Conservation (phyloP, 2,329 filamentous ascomycete species). For the Hypoxylon sp. region DNA sequence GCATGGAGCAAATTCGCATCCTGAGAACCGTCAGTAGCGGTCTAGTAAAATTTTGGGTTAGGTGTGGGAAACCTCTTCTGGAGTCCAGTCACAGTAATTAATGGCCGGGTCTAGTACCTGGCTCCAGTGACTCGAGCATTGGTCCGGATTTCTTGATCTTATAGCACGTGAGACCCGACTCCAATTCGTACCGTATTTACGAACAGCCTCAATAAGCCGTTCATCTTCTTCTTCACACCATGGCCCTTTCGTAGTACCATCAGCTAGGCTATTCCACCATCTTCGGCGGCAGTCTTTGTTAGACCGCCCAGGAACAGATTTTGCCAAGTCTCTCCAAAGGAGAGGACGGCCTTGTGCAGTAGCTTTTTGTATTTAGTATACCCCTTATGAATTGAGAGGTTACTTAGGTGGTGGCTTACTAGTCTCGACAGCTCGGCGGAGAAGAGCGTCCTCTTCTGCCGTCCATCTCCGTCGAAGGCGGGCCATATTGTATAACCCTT, state of each 20-base stretch:
- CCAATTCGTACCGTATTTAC: conserved; percentile 20
- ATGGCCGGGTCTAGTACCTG: conserved; percentile 15
- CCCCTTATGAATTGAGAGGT: neutral
- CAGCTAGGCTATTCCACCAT: conserved; percentile 19
- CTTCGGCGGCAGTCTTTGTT: conserved; percentile 21
- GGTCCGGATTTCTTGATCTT: conserved; percentile 13
- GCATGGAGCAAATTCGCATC: conserved; percentile 16
- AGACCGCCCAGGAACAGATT: conserved; percentile 11
- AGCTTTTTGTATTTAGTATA: conserved; percentile 4
- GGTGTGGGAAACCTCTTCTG: conserved; percentile 7
- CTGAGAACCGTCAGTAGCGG: neutral
- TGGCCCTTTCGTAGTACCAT: conserved; percentile 13
- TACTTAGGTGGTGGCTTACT: neutral
- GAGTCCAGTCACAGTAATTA: conserved; percentile 19
- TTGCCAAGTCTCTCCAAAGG: conserved; percentile 18
- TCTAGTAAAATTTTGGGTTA: neutral
- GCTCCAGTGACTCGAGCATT: conserved; percentile 20
- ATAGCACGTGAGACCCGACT: conserved; percentile 6
- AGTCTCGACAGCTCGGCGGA: conserved; percentile 9
- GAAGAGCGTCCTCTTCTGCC: conserved; percentile 11
- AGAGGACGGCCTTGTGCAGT: conserved; percentile 10
- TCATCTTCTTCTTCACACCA: conserved; percentile 21
- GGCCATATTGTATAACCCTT: conserved; percentile 4
- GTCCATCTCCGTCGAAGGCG: conserved; percentile 17
- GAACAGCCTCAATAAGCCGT: conserved; percentile 18